These are phyloP conservation scores for Thuja plicata DNA, from an alignment of 83 land plant species.

Conservation along the genomic window DNA sequence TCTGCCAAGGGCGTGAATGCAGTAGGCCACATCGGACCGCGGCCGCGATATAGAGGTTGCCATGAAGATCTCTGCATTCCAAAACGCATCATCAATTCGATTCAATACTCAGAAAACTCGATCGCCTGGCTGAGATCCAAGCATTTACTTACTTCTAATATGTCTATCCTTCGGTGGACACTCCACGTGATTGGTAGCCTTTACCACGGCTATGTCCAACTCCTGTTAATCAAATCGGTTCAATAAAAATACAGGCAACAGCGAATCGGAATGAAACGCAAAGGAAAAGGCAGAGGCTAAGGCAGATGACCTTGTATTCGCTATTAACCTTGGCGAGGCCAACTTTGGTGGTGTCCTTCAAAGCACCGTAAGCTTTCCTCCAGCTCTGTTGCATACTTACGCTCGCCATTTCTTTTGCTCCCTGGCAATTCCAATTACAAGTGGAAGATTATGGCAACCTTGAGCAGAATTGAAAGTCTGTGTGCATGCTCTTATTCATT, in stretches of 20 bases:
- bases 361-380: constrained; percentile 86
- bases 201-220: constrained; percentile 83
- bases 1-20: constrained; percentile 93
- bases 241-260: not conserved
- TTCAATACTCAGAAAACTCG: too few species aligned
- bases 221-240: constrained; percentile 39
- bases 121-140: not conserved
- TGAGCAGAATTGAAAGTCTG: too few species aligned
- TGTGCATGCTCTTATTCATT: too few species aligned
- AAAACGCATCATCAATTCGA: not conserved
- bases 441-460: too few species aligned
- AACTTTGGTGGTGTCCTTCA: constrained; percentile 89
- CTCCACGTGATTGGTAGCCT: constrained; percentile 91
- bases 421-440: too few species aligned
- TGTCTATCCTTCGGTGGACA: constrained; percentile 94
- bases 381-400: constrained; percentile 49
- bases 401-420: constrained; percentile 8
- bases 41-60: constrained; percentile 90
- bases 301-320: constrained; percentile 66
- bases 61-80: constrained; percentile 69
- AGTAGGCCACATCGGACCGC: constrained; percentile 93
- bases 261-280: not conserved
- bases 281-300: not conserved
- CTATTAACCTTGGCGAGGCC: constrained; percentile 94
- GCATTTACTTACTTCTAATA: constrained; percentile 63